Evolutionary conservation across 169 alveolate species (phyloP).

Genomic region (Pseudocohnilembus persalinus): DNA sequence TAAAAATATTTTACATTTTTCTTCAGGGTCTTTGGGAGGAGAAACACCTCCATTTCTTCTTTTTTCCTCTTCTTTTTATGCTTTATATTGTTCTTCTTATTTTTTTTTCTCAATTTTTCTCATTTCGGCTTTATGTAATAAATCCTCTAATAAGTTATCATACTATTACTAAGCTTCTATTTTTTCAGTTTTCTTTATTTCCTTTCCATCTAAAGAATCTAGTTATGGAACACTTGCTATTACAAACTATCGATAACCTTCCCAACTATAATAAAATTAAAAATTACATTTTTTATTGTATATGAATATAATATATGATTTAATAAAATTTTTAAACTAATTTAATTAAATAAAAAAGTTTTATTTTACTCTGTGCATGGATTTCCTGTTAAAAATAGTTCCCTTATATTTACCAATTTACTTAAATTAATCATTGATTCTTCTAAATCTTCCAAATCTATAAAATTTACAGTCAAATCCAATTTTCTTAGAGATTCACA

Average conservation of each 20-base stretch:
- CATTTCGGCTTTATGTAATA: slow-evolving; percentile 60
- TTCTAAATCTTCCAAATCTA: slow-evolving; percentile 81
- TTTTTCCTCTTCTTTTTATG: slow-evolving; percentile 55
- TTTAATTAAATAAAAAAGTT: no score
- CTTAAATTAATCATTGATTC: slow-evolving; percentile 73
- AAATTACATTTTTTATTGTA: no score
- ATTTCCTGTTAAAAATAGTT: slow-evolving; percentile 91
- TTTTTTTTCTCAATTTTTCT: slow-evolving; percentile 46
- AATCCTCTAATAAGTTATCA: slow-evolving; percentile 52
- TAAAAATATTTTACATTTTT: slow-evolving; percentile 22
- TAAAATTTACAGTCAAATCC: slow-evolving; percentile 92
- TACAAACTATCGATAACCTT: slow-evolving; percentile 63
- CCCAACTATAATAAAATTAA: slow-evolving; percentile 53
- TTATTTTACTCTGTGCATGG: slow-evolving; percentile 88
- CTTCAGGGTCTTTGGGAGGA: slow-evolving; percentile 25
- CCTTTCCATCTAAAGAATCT: slow-evolving; percentile 82
- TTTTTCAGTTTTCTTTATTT: slow-evolving; percentile 79
- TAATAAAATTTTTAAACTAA: background rate
- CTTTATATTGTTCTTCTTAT: slow-evolving; percentile 56
- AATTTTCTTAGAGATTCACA: slow-evolving; percentile 91
- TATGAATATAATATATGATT: background rate
- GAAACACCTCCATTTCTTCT: slow-evolving; percentile 46
- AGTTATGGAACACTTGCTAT: slow-evolving; percentile 74
- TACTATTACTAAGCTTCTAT: slow-evolving; percentile 75
- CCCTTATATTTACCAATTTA: slow-evolving; percentile 63